phyloP scores from a whole-genome alignment of 1,284 basidiomycete species.

The Phlebopus sp. region DNA sequence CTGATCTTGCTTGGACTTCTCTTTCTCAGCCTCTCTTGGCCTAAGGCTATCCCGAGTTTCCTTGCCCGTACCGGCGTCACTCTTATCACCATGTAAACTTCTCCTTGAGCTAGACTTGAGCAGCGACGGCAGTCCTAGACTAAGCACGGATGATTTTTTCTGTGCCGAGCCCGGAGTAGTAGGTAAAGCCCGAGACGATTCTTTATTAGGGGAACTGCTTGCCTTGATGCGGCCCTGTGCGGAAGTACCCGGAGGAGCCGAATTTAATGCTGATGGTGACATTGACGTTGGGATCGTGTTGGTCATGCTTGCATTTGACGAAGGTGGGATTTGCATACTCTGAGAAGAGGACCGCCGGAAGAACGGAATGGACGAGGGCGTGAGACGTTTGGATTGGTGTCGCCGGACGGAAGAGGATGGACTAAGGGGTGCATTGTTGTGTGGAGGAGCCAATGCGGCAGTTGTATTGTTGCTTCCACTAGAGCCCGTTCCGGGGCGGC shows the following conservation, averaged over 20 bases:
- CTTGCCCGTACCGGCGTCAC: constrained; percentile 48
- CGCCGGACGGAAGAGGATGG: constrained; percentile 65
- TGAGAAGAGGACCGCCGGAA: constrained; percentile 91
- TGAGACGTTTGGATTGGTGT: constrained; percentile 74
- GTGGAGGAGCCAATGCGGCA: constrained; percentile 48
- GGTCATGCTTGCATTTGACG: constrained; percentile 9
- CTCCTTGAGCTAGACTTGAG: constrained; percentile 82
- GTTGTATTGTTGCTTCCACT: constrained; percentile 65
- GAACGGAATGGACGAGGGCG: constrained; percentile 94
- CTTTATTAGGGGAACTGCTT: constrained; percentile 50
- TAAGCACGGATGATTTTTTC: constrained; percentile 75
- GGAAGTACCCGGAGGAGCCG: constrained; percentile 37
- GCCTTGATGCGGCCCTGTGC: constrained; percentile 40
- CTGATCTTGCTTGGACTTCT: constrained; percentile 70
- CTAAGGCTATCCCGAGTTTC: constrained; percentile 42
- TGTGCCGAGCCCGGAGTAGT: constrained; percentile 56
- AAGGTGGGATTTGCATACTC: constrained; percentile 65
- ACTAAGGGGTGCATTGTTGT: constrained; percentile 55
- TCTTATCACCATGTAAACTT: constrained; percentile 73
- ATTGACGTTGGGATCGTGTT: constrained; percentile 35
- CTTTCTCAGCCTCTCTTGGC: constrained; percentile 51
- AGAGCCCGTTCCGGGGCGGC: constrained; percentile 68
- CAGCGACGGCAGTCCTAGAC: constrained; percentile 75
- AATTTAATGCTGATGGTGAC: constrained; percentile 52
- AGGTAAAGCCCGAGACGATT: constrained; percentile 50